Evolutionary conservation across 805 yeast species (phyloP), one percentile per base, ranked within the genome.

Genomic region (Saturnispora hagleri): DNA sequence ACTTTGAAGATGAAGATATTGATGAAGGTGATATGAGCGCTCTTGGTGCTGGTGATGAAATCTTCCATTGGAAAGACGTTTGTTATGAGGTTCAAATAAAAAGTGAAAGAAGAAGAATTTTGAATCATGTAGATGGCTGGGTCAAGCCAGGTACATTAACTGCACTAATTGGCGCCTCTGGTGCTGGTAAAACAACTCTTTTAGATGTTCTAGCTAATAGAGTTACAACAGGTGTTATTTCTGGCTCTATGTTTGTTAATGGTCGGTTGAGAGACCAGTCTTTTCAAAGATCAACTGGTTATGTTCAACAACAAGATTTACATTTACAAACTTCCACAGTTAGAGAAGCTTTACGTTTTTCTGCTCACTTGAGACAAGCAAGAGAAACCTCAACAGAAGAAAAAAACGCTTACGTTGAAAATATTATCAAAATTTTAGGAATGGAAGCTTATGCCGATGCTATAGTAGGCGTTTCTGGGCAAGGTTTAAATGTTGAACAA

Each of bases 121-220:
- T 85, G 61, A 72, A 73, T 55, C 75, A 77, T 55, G 86, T 86
- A 52, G 87, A 83, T 62, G 93, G 91, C 47, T 85, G 87, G 86
- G 89, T 85, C 43, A 82, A 83, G 62, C 90, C 90, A 10, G 90
- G 90, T 57, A 84, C 89, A 47, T 69, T 86, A 62, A 86, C 91
- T 48, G 93, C 93, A 10, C 63, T 79, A 28, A 77, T 79, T 81
- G 83, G 83, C 57, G 81, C 77, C 44, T 77, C 82, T n/a, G 82
- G 83, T 62, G 82, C 82, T 27, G 82, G 84, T 61, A 79, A 79
- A 58, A 79, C 82, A 10, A 79, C 82, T 12, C 64, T 79, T 50
- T 68, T 79, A 57, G 79, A 79, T 62, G 73, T 73, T 22, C 66
- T 78, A 52, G 76, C 82, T 43, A 77, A 75, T 58, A 69, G 84